A percentile compares a stretch with the other conserved stretches of the same genome.
phyloP scores from a whole-genome alignment of 129 eudicot genomes.

The Pseudognaphalium luteoalbum region DNA sequence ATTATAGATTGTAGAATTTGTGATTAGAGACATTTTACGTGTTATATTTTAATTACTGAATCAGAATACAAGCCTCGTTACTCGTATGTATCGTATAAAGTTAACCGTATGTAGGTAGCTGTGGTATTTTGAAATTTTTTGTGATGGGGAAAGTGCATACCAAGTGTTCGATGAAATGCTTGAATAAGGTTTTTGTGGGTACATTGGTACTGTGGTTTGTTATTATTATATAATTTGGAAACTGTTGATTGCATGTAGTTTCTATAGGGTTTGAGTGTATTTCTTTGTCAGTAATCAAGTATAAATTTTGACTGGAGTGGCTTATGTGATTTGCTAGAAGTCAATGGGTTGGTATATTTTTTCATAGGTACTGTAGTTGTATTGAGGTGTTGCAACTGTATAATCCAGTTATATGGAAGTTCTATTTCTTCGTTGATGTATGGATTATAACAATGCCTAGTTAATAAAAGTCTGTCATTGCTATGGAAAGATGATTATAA shows the following conservation, averaged over 20 bases:
- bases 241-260: neutral
- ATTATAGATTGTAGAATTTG: neutral
- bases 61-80: too few species aligned
- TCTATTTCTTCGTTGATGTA: neutral
- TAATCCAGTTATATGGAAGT: neutral
- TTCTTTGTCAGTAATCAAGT: neutral
- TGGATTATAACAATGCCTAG: neutral
- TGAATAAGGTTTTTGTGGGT: slow-evolving; percentile 4
- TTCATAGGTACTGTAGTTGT: neutral
- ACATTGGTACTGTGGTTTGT: neutral
- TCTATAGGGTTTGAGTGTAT: neutral
- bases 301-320: neutral
- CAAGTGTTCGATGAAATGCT: slow-evolving; percentile 15
- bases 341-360: neutral
- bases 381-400: neutral
- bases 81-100: too few species aligned
- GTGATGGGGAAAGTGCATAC: neutral
- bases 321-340: neutral
- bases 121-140: neutral
- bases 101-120: neutral
- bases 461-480: neutral
- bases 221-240: neutral
- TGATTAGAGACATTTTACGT: slow-evolving; percentile 15
- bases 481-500: neutral
- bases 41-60: neutral